Evolutionary conservation across 441 rosid genomes (phyloP).

Genomic region (Gossypium gossypioides): DNA sequence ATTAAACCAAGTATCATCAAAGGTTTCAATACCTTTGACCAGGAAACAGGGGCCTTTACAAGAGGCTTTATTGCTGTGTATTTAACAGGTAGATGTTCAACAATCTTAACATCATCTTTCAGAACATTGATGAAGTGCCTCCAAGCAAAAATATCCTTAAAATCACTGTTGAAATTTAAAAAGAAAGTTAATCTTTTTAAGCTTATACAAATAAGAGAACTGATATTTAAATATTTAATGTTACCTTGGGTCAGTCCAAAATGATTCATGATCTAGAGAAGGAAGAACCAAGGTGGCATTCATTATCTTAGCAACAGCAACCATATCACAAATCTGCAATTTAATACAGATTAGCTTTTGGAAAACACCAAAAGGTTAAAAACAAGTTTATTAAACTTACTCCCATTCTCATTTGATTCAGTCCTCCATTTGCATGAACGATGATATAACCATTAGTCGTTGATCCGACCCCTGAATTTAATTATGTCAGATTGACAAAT

Average conservation of each 20-base stretch:
- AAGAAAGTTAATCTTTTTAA: not conserved
- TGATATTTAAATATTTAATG: not conserved
- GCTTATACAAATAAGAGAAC: not conserved
- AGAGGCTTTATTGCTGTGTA: constrained; percentile 47
- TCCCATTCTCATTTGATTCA: constrained; percentile 96
- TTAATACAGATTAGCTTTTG: constrained; percentile 3
- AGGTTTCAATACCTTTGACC: constrained; percentile 65
- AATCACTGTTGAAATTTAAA: constrained; percentile 41
- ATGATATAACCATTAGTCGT: constrained; percentile 71
- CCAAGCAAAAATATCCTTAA: constrained; percentile 93
- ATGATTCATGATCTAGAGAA: constrained; percentile 80
- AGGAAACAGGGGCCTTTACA: constrained; percentile 76
- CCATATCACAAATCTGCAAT: constrained; percentile 73
- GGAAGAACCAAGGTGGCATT: constrained; percentile 94
- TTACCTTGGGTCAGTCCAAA: constrained; percentile 95
- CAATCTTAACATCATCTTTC: constrained; percentile 59
- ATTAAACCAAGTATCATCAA: not conserved
- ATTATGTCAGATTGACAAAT: no score
- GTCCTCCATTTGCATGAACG: constrained; percentile 88
- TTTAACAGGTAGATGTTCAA: constrained; percentile 60
- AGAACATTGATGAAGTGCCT: constrained; percentile 61
- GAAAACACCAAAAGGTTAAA: not conserved
- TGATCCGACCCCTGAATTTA: constrained; percentile 26
- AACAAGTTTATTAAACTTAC: constrained; percentile 30
- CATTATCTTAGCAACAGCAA: constrained; percentile 85